These are phyloP conservation scores for Murraya paniculata DNA, from an alignment of 345 rosid genomes.

Conservation along the genomic window DNA sequence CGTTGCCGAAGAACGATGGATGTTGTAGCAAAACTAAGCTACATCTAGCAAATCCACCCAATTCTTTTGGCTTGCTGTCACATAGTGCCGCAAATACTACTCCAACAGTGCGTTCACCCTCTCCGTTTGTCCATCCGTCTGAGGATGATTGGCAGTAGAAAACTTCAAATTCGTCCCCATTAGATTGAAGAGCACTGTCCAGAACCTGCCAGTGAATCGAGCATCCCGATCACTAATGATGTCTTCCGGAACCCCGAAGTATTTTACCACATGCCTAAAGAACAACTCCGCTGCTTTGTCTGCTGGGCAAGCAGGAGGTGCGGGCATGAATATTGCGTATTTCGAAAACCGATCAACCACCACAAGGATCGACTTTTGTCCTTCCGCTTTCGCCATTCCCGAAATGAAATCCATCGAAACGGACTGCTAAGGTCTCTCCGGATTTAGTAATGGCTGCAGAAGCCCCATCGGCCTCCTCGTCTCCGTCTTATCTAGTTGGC, in stretches of 20 bases:
- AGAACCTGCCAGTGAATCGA: no score
- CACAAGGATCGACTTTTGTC: background rate
- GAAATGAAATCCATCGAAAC: no score
- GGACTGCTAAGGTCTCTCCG: no score
- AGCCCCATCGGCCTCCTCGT: background rate
- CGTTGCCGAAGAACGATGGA: rapidly evolving
- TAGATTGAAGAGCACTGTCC: background rate
- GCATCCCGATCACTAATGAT: background rate
- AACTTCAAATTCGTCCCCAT: no score
- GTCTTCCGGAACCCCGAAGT: no score
- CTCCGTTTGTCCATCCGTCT: background rate
- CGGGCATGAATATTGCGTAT: background rate
- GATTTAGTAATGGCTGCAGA: background rate
- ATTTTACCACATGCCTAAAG: no score
- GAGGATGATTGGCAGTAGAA: background rate
- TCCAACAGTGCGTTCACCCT: background rate
- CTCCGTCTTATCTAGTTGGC: no score
- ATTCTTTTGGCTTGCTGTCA: no score
- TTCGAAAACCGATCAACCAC: background rate
- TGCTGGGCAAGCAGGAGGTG: background rate
- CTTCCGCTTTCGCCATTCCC: no score
- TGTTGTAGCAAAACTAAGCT: background rate
- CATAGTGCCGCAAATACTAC: no score
- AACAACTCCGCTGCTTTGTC: background rate
- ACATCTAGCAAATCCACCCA: no score